These are phyloP conservation scores for Backusella mclennaniae DNA, from an alignment of 192 early-diverging fungal genomes.

Conservation along the genomic window DNA sequence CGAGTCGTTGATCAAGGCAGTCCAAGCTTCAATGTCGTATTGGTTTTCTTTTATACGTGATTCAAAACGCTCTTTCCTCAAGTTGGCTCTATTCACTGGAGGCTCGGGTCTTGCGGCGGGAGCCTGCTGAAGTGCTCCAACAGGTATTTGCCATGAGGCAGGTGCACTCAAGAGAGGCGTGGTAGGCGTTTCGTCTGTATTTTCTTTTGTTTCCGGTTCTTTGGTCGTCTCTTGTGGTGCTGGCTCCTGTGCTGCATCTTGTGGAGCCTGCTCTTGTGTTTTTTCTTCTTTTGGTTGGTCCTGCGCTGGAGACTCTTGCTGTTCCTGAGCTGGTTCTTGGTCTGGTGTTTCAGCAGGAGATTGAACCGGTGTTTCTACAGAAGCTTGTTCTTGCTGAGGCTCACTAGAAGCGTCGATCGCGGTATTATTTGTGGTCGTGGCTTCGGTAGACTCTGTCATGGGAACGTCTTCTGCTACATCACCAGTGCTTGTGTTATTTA, in stretches of 20 bases:
- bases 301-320: neutral
- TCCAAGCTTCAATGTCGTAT: slow-evolving; percentile 71
- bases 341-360: neutral
- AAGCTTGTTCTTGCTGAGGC: neutral
- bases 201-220: slow-evolving; percentile 3
- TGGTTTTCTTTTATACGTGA: slow-evolving; percentile 49
- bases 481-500: neutral
- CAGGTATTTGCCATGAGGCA: slow-evolving; percentile 49
- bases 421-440: neutral
- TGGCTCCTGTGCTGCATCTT: neutral
- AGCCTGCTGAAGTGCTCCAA: slow-evolving; percentile 28
- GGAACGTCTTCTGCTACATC: neutral
- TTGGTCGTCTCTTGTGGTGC: neutral
- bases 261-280: neutral
- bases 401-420: neutral
- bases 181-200: neutral
- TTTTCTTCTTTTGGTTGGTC: neutral
- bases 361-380: neutral
- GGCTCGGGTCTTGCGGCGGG: neutral
- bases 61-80: slow-evolving; percentile 54
- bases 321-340: neutral
- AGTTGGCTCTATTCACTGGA: slow-evolving; percentile 16
- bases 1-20: slow-evolving; percentile 57
- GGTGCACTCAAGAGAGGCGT: slow-evolving; percentile 26
- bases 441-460: neutral